These are phyloP conservation scores for Aspergillus uvarum DNA, from an alignment of 2,329 filamentous ascomycete species.

Conservation along the genomic window DNA sequence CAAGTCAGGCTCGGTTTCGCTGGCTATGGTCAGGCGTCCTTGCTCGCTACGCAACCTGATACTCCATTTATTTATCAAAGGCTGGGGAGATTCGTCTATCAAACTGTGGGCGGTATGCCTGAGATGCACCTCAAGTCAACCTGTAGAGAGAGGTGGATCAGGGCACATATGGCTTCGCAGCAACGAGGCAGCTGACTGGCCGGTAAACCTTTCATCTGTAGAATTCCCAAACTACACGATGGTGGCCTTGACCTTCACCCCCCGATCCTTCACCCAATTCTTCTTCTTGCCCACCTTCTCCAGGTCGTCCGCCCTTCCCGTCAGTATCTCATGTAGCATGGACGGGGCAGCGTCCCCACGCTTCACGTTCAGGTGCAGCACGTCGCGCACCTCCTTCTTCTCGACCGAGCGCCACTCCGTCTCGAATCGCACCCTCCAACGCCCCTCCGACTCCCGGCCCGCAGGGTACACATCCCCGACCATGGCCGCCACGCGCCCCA, in stretches of 20 bases:
- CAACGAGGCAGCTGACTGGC: too few species aligned
- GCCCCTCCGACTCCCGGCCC: constrained; percentile 41
- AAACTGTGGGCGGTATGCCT: too few species aligned
- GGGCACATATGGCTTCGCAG: too few species aligned
- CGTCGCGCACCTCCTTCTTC: constrained; percentile 40
- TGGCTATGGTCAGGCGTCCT: too few species aligned
- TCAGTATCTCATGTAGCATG: constrained; percentile 35
- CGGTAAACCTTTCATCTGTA: too few species aligned
- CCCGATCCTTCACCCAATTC: constrained; percentile 51
- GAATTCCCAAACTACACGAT: neutral
- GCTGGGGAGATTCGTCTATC: too few species aligned
- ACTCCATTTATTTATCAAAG: neutral
- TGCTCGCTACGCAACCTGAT: neutral
- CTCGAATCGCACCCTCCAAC: constrained; percentile 42
- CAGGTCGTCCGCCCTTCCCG: constrained; percentile 41
- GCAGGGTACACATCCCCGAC: constrained; percentile 62
- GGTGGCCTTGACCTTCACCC: constrained; percentile 41
- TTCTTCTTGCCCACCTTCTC: constrained; percentile 62
- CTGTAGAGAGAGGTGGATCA: too few species aligned
- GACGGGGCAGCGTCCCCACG: constrained; percentile 42
- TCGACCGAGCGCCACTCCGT: constrained; percentile 45
- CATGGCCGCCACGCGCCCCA: constrained; percentile 60
- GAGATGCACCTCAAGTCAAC: too few species aligned
- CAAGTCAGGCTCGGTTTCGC: neutral
- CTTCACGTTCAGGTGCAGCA: constrained; percentile 47